A percentile compares a stretch with the other conserved stretches of the same genome.
Evolutionary conservation across 108 stramenopile species (phyloP).

Genomic region (Skeletonema menzelii): DNA sequence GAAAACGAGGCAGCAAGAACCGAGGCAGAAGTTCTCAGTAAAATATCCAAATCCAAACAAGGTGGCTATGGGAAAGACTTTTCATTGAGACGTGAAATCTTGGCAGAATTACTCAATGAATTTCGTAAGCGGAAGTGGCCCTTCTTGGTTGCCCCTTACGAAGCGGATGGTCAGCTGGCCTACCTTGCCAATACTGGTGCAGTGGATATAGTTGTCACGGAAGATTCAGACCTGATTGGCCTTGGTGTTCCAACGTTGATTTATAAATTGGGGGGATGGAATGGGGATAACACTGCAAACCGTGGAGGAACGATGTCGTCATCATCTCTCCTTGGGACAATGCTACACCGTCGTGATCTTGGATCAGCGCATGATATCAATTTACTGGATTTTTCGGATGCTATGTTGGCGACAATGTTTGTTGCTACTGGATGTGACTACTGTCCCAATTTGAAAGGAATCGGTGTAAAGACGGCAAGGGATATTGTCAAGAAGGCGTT

Average conservation of each 20-base stretch:
- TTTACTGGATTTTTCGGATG: constrained; percentile 73
- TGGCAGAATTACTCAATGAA: constrained; percentile 36
- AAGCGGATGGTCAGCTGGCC: constrained; percentile 97
- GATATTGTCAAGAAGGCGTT: constrained; percentile 55
- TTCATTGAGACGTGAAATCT: constrained; percentile 24
- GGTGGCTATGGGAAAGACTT: constrained; percentile 64
- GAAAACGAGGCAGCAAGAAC: constrained; percentile 25
- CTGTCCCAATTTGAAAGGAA: constrained; percentile 69
- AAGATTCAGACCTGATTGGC: constrained; percentile 95
- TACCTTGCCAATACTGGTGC: constrained; percentile 62
- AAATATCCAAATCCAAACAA: constrained; percentile 57
- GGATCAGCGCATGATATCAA: constrained; percentile 37
- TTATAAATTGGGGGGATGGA: constrained; percentile 83
- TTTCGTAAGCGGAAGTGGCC: constrained; percentile 47
- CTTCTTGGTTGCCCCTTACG: constrained; percentile 95
- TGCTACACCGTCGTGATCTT: constrained; percentile 48
- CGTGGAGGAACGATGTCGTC: neutral
- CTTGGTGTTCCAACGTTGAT: constrained; percentile 77
- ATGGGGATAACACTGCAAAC: constrained; percentile 49
- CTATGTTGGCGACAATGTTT: constrained; percentile 92
- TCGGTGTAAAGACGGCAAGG: constrained; percentile 88
- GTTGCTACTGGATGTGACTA: constrained; percentile 97
- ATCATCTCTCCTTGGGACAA: constrained; percentile 13
- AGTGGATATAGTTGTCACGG: constrained; percentile 92
- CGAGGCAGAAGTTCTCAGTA: constrained; percentile 21